Evolutionary conservation across 2,329 filamentous ascomycete genomes (phyloP).

Genomic region (Aspergillus felis): DNA sequence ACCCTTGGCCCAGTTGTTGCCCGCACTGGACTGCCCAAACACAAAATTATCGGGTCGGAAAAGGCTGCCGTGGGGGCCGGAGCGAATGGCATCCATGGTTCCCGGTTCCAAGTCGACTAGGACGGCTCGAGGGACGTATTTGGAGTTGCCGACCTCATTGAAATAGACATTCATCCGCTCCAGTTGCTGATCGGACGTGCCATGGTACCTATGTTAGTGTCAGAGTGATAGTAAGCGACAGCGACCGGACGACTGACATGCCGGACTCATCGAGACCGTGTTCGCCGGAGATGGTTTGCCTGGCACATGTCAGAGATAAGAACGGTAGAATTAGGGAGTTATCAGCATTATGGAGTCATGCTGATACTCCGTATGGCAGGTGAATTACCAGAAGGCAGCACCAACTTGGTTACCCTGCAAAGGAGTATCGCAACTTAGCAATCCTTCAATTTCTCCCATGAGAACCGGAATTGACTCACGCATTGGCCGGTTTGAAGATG

Average conservation of each 20-base stretch:
- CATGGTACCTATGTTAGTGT: constrained; percentile 70
- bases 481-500: not conserved
- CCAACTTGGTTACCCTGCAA: constrained; percentile 98
- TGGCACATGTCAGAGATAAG: constrained; percentile 25
- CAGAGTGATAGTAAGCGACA: not conserved
- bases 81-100: constrained; percentile 99
- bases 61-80: constrained; percentile 95
- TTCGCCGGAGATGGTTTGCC: constrained; percentile 81
- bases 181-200: constrained; percentile 96
- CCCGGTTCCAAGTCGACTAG: constrained; percentile 99
- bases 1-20: constrained; percentile 99
- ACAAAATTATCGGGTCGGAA: constrained; percentile 99
- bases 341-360: too few species aligned
- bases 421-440: not conserved
- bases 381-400: constrained; percentile 92
- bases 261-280: constrained; percentile 97
- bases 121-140: constrained; percentile 98
- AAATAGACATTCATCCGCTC: constrained; percentile 99
- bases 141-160: constrained; percentile 93
- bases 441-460: not conserved
- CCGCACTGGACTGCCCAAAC: constrained; percentile 98
- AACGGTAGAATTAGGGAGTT: constrained; percentile 5
- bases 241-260: constrained; percentile 63
- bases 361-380: too few species aligned
- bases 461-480: not conserved